Evolutionary conservation across 148 eudicot species (phyloP).

Genomic region (Fagopyrum esculentum): DNA sequence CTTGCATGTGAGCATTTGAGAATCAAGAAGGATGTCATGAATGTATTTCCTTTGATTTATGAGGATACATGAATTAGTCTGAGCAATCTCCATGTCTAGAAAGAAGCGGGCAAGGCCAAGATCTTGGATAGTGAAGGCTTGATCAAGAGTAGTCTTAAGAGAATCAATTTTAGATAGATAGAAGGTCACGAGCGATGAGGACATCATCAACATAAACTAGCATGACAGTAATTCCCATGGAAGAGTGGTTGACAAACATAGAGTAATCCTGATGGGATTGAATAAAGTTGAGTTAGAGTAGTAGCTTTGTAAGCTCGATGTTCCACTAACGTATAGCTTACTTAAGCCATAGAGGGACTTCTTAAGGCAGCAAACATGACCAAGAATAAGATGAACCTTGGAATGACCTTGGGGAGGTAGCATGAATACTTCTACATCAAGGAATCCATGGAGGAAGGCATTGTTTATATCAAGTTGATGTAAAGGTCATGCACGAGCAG

Average conservation of each 20-base stretch:
- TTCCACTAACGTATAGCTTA: neutral
- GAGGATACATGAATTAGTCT: too few species aligned
- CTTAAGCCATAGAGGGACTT: neutral
- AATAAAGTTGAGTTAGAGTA: too few species aligned
- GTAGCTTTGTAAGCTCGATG: too few species aligned
- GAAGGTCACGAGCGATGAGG: too few species aligned
- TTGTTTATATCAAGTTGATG: neutral
- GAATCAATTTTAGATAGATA: too few species aligned
- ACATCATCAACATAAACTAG: neutral
- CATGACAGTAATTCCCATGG: neutral
- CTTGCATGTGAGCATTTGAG: too few species aligned
- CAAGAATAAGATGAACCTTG: neutral
- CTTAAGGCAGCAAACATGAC: too few species aligned
- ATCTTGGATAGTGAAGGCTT: neutral
- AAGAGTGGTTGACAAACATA: neutral
- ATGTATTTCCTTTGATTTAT: neutral
- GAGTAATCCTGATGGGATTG: neutral
- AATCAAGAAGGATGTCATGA: too few species aligned
- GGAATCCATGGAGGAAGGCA: neutral
- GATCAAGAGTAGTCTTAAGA: too few species aligned
- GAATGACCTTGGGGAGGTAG: neutral
- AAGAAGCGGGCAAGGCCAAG: neutral
- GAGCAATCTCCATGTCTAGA: too few species aligned
- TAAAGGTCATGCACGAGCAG: neutral
- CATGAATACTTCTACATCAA: neutral